phyloP scores from a whole-genome alignment of 2,329 filamentous ascomycete species.

The Hymenoscyphus infarciens region DNA sequence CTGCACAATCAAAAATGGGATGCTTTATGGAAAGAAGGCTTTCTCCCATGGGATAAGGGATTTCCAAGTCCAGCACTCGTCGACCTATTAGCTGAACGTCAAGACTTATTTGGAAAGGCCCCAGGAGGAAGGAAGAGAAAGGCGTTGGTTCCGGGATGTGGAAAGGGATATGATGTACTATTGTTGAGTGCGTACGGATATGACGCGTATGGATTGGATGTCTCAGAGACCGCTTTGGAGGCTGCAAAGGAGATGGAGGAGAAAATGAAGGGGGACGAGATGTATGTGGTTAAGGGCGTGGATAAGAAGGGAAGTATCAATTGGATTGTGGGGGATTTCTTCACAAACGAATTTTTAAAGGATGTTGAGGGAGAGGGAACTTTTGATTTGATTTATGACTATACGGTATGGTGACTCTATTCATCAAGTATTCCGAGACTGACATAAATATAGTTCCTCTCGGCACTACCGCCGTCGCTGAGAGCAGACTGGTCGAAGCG shows the following conservation, averaged over 20 bases:
- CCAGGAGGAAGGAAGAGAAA: constrained; percentile 36
- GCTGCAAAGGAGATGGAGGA: constrained; percentile 45
- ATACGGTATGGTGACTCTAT: constrained; percentile 47
- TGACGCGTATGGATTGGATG: constrained; percentile 71
- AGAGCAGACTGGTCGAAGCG: constrained; percentile 52
- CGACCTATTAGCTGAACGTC: constrained; percentile 47
- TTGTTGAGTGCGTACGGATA: constrained; percentile 72
- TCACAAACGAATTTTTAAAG: constrained; percentile 54
- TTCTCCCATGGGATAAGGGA: constrained; percentile 55
- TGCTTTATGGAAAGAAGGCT: constrained; percentile 43
- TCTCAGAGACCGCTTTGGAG: constrained; percentile 39
- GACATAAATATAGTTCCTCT: constrained; percentile 51
- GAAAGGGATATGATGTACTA: constrained; percentile 75
- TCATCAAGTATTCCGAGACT: background rate
- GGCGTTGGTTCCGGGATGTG: constrained; percentile 78
- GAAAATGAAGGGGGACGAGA: constrained; percentile 36
- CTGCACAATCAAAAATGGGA: constrained; percentile 42
- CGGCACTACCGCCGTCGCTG: constrained; percentile 52
- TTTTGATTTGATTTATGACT: constrained; percentile 67
- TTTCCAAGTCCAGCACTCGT: constrained; percentile 51
- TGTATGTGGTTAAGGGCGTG: constrained; percentile 42
- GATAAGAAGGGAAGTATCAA: constrained; percentile 48
- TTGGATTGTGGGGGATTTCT: constrained; percentile 65
- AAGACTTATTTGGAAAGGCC: constrained; percentile 41
- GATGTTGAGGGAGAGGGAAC: constrained; percentile 38